phyloP scores from a whole-genome alignment of 2,329 filamentous ascomycete species.

The Monosporascus sp. region DNA sequence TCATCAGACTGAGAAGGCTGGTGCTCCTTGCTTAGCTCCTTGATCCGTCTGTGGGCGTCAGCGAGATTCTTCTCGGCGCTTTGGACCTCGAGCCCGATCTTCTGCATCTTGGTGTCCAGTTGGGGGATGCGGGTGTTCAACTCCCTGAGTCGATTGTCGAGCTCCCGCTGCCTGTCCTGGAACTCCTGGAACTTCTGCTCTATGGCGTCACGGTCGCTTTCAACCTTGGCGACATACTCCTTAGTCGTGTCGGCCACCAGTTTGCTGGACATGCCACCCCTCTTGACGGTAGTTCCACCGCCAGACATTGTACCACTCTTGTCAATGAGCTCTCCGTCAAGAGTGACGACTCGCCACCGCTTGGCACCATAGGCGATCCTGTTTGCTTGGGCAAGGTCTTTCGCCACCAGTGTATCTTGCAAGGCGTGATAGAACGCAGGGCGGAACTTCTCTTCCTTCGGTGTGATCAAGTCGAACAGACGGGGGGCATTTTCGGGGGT shows the following conservation, averaged over 20 bases:
- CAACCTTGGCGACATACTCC: conserved; percentile 83
- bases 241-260: conserved; percentile 80
- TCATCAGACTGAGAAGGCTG: conserved; percentile 78
- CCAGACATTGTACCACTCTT: conserved; percentile 99
- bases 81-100: conserved; percentile 81
- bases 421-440: conserved; percentile 94
- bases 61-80: conserved; percentile 78
- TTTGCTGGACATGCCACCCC: conserved; percentile 95
- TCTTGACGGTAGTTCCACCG: conserved; percentile 85
- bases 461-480: conserved; percentile 85
- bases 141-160: conserved; percentile 67
- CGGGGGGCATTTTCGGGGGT: conserved; percentile 91
- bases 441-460: conserved; percentile 80
- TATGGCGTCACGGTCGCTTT: conserved; percentile 77
- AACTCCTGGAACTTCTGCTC: conserved; percentile 81
- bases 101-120: conserved; percentile 86
- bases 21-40: conserved; percentile 77
- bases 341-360: conserved; percentile 92
- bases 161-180: conserved; percentile 75
- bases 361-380: conserved; percentile 91
- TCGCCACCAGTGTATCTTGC: conserved; percentile 90
- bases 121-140: conserved; percentile 75
- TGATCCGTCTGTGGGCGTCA: conserved; percentile 78
- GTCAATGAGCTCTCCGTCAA: conserved; percentile 93
- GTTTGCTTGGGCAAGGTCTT: conserved; percentile 91